Conservation (phyloP, 2,329 filamentous ascomycete species). For the Alternaria alternata region DNA sequence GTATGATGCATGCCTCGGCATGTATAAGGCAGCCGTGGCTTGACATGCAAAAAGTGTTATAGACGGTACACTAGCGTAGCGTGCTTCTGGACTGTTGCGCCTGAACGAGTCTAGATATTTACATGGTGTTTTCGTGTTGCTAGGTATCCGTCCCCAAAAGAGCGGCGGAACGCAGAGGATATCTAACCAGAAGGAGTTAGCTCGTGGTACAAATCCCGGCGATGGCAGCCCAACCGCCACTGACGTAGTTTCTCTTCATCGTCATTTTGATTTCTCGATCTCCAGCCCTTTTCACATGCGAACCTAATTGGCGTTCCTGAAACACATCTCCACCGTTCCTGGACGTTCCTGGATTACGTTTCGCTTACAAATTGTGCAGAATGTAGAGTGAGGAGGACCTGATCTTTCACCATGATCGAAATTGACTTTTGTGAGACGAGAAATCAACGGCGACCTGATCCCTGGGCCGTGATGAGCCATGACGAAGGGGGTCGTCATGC, state of each 20-base stretch:
- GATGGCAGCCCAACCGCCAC: slow-evolving; percentile 7
- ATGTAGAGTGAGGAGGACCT: background rate
- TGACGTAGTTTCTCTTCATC: slow-evolving; percentile 12
- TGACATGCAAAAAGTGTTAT: background rate
- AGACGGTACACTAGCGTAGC: background rate
- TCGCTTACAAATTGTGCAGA: background rate
- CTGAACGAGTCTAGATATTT: slow-evolving; percentile 1
- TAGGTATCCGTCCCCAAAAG: background rate
- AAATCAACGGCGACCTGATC: background rate
- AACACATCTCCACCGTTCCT: slow-evolving; percentile 1
- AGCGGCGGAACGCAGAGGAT: slow-evolving; percentile 2
- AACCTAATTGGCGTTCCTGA: slow-evolving; percentile 7
- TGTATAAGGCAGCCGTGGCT: background rate
- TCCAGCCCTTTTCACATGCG: slow-evolving; percentile 1
- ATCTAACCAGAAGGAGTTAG: background rate
- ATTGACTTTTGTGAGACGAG: background rate
- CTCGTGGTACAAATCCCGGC: background rate
- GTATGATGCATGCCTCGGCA: background rate
- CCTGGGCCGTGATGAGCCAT: background rate
- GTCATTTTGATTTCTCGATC: slow-evolving; percentile 14
- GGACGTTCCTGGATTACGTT: background rate
- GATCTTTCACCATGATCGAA: background rate
- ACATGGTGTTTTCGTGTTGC: background rate
- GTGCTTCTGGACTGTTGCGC: background rate
- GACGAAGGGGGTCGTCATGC: background rate